Conservation (phyloP, 768 basidiomycete genomes). For the Boletus tylopilopsis region DNA sequence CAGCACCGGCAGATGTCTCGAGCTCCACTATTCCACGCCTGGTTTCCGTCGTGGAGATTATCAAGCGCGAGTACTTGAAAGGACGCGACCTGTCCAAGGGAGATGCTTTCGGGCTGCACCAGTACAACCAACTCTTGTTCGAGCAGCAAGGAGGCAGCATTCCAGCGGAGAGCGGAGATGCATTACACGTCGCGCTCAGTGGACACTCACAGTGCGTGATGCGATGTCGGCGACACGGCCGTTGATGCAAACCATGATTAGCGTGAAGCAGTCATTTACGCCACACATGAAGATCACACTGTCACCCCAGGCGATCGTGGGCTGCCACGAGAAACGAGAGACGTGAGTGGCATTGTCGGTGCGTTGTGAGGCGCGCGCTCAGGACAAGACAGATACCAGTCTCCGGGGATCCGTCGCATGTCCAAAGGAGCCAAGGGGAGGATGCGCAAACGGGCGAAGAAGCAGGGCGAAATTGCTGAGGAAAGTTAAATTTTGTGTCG, state of each 20-base stretch:
- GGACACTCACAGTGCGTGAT: conserved; percentile 58
- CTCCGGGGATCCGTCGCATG: conserved; percentile 47
- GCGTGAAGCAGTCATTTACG: conserved; percentile 51
- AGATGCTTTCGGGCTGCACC: conserved; percentile 57
- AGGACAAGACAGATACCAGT: conserved; percentile 49
- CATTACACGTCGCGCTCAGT: conserved; percentile 40
- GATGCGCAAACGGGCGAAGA: conserved; percentile 42
- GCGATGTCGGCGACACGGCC: neutral
- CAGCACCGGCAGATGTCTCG: conserved; percentile 42
- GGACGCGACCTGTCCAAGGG: conserved; percentile 41
- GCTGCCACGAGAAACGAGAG: conserved; percentile 31
- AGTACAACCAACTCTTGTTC: conserved; percentile 69
- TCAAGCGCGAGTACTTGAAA: conserved; percentile 77
- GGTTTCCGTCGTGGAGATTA: conserved; percentile 76
- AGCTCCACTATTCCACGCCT: conserved; percentile 53
- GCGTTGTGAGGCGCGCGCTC: conserved; percentile 3
- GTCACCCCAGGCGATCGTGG: conserved; percentile 41
- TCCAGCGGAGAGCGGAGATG: conserved; percentile 32
- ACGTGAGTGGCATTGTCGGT: conserved; percentile 33
- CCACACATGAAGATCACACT: conserved; percentile 73
- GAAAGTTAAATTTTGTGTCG: conserved; percentile 15
- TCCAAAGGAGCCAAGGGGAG: conserved; percentile 57
- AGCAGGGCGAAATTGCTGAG: conserved; percentile 18
- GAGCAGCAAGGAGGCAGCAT: conserved; percentile 29
- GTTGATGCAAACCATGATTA: conserved; percentile 21